Evolutionary conservation across 2,329 filamentous ascomycete genomes (phyloP).

Genomic region (Drechslerella coelobrocha): DNA sequence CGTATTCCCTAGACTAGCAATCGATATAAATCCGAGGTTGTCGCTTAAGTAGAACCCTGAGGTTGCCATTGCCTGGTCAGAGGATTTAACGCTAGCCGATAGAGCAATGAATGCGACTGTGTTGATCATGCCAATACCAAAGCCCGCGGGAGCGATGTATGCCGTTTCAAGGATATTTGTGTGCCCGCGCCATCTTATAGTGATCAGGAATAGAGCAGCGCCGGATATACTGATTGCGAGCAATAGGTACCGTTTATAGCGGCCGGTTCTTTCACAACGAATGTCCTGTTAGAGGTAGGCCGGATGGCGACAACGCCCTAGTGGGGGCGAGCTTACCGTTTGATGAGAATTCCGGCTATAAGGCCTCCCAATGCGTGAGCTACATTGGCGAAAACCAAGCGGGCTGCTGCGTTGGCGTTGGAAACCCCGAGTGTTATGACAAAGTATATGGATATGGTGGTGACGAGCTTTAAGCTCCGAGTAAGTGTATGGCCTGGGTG

Average conservation of each 20-base stretch:
- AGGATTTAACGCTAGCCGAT: slow-evolving; percentile 25
- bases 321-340: slow-evolving; percentile 12
- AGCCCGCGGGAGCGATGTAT: slow-evolving; percentile 66
- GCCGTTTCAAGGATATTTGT: slow-evolving; percentile 59
- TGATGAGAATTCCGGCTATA: slow-evolving; percentile 66
- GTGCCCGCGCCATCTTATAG: slow-evolving; percentile 66
- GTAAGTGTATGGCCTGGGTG: background rate
- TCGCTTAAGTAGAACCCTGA: slow-evolving; percentile 46
- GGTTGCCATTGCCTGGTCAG: slow-evolving; percentile 43
- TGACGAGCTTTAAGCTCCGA: slow-evolving; percentile 63
- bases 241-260: slow-evolving; percentile 66
- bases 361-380: slow-evolving; percentile 72
- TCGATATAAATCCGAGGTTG: slow-evolving; percentile 35
- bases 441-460: slow-evolving; percentile 73
- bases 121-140: slow-evolving; percentile 57
- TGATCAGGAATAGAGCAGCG: slow-evolving; percentile 51
- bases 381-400: slow-evolving; percentile 71
- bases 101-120: slow-evolving; percentile 41
- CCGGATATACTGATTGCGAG: slow-evolving; percentile 57
- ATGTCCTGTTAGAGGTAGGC: slow-evolving; percentile 47
- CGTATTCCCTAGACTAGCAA: slow-evolving; percentile 41
- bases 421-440: slow-evolving; percentile 67
- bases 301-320: background rate
- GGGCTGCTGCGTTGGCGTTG: slow-evolving; percentile 66
- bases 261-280: slow-evolving; percentile 62